phyloP scores from a whole-genome alignment of 2,329 filamentous ascomycete species.

The Dothidotthia symphoricarpi region DNA sequence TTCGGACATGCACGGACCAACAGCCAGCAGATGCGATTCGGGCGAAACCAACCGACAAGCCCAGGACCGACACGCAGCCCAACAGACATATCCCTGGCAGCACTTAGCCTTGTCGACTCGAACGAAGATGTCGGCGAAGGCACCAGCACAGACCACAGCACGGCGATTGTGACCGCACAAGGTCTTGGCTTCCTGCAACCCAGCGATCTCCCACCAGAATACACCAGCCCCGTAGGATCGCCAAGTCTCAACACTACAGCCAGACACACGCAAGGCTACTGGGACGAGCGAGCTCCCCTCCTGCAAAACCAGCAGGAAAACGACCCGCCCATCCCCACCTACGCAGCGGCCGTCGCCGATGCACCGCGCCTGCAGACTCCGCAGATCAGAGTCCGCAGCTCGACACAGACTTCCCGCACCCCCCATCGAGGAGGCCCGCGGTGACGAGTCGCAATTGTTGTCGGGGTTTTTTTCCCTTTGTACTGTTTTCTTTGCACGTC shows the following conservation, averaged over 20 bases:
- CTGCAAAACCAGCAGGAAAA: constrained; percentile 25
- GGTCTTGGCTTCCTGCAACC: constrained; percentile 38
- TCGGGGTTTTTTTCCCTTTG: constrained; percentile 11
- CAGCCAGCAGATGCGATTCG: constrained; percentile 74
- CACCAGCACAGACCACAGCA: constrained; percentile 50
- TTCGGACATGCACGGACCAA: constrained; percentile 67
- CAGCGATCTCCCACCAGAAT: constrained; percentile 50
- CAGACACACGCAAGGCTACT: constrained; percentile 36
- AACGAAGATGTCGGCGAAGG: constrained; percentile 71
- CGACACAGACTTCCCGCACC: constrained; percentile 22
- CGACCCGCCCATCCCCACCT: constrained; percentile 74
- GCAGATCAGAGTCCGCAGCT: constrained; percentile 25
- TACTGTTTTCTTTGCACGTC: constrained; percentile 13
- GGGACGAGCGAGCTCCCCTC: constrained; percentile 55
- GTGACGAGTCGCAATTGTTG: constrained; percentile 3
- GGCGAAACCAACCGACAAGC: constrained; percentile 68
- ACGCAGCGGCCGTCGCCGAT: constrained; percentile 80
- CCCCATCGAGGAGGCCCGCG: constrained; percentile 14
- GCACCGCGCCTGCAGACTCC: constrained; percentile 23
- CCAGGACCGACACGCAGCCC: constrained; percentile 87
- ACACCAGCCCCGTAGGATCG: constrained; percentile 47
- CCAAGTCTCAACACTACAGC: constrained; percentile 56
- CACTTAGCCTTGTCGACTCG: constrained; percentile 69
- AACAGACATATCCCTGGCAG: constrained; percentile 92
- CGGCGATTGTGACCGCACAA: constrained; percentile 22